Base-by-base conservation (phyloP, 768 basidiomycete genomes). In the Gymnopilus junonius region DNA sequence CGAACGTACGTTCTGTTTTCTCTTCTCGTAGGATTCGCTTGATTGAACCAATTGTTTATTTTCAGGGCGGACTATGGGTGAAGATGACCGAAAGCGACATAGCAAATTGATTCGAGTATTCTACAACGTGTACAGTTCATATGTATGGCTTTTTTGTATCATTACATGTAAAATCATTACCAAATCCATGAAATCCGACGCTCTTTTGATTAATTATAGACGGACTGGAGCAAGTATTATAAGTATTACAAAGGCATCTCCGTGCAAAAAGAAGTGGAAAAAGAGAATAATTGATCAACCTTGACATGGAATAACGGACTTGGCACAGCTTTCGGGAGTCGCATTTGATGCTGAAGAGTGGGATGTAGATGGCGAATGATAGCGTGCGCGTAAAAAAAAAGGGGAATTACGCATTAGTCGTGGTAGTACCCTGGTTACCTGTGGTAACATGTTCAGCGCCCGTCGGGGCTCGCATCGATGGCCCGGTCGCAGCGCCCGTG, bases 41-140 rank as follows among this genome's bases (percentile, higher is more conserved):
- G 14, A 58, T 42, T 34, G 3, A 51, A 21, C 2, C 62, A 35
- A 40, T 12, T 17, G 55, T 39, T 5, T 27, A 34, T 14, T 62
- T n/a, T 43, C 54, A 86, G 82, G 84, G 84, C 31, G 85, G 85
- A 3, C 65, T 87, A 53, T 87, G 86, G 85, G 74, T 86, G 11
- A 85, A 76, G 62, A 78, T 81, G 77, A 67, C 73, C 25, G 82
- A 82, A 54, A 74, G 73, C 15, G 76, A 76, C 42, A 66, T 29
- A 12, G 45, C 53, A 14, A 62, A 50, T 46, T 34, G 15, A 57
- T 15, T 32, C 15, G 48, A 8, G 15, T 32, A 32, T 51, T 17
- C 48, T 51, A 51, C 48, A 51, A 32, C 23, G 32, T 29, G 31
- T n/a, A 51, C 27, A 31, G 7, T 20, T 32, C 15, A 51, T 51